phyloP scores from a whole-genome alignment of 2,329 filamentous ascomycete species.

The Scytalidium sp. region DNA sequence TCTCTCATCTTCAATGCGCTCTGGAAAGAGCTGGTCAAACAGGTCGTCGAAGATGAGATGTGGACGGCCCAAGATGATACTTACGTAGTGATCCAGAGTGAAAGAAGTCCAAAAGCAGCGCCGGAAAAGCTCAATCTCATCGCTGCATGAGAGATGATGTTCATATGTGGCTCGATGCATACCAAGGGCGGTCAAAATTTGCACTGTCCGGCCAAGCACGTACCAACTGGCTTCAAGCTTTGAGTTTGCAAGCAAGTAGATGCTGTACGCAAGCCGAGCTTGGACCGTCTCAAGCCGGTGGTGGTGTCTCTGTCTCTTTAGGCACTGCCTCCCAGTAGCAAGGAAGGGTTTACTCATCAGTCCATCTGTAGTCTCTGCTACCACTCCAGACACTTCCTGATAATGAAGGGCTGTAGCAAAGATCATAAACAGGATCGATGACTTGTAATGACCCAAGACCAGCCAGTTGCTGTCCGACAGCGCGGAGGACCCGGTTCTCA shows the following conservation, averaged over 20 bases:
- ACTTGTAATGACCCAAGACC: not conserved
- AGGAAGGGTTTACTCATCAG: not conserved
- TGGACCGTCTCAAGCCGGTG: not conserved
- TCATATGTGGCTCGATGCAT: not conserved
- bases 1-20: not conserved
- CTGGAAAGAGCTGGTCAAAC: not conserved
- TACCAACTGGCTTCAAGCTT: not conserved
- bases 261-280: not conserved
- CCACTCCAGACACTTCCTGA: not conserved
- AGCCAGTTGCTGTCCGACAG: not conserved
- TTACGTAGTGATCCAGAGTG: not conserved
- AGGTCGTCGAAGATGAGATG: not conserved
- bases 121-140: not conserved
- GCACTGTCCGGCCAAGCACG: not conserved
- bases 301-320: not conserved
- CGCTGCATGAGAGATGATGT: not conserved
- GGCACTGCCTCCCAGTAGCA: not conserved
- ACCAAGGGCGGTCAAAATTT: not conserved
- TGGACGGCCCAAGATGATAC: not conserved
- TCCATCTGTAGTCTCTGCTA: not conserved
- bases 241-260: not conserved
- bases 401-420: not conserved
- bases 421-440: not conserved
- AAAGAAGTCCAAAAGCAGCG: not conserved
- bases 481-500: not conserved